Percentiles rank a stretch among this genome's conserved stretches.
Evolutionary conservation across 768 basidiomycete genomes (phyloP).

Genomic region (Collybia sordida): DNA sequence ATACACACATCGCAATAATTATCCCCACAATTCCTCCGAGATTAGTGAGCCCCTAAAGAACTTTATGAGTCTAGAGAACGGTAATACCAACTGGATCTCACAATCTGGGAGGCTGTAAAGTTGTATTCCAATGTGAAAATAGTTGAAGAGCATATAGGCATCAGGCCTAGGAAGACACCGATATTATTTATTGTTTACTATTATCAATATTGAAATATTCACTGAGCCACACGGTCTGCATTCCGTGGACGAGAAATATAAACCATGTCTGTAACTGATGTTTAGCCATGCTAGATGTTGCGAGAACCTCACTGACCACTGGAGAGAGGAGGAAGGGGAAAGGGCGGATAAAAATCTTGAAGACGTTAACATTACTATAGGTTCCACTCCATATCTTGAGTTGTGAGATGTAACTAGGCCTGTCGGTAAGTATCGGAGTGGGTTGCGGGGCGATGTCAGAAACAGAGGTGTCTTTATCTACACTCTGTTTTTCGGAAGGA

Average conservation of each 20-base stretch:
- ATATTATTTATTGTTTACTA: neutral
- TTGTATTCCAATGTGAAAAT: constrained; percentile 44
- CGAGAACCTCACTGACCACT: constrained; percentile 25
- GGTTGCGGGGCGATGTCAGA: constrained; percentile 1
- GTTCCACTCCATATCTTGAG: constrained; percentile 37
- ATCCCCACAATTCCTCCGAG: constrained; percentile 43
- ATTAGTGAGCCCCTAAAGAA: constrained; percentile 35
- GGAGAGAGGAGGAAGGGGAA: constrained; percentile 43
- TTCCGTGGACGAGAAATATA: constrained; percentile 36
- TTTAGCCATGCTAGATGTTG: too few relatives aligned
- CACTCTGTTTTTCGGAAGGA: constrained; percentile 11
- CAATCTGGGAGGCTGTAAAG: constrained; percentile 40
- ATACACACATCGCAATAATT: constrained; percentile 33
- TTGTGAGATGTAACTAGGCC: constrained; percentile 30
- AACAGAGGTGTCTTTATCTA: constrained; percentile 6
- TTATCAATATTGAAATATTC: constrained; percentile 4
- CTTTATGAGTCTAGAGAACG: neutral
- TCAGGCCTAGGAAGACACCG: constrained; percentile 30
- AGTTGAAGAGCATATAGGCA: constrained; percentile 43
- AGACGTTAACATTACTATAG: constrained; percentile 31
- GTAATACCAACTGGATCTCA: constrained; percentile 8
- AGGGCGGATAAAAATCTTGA: constrained; percentile 37
- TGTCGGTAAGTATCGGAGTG: constrained; percentile 4
- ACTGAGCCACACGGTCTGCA: constrained; percentile 48
- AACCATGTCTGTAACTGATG: constrained; percentile 27